These are phyloP conservation scores for Auriscalpium vulgare DNA, from an alignment of 768 basidiomycete genomes.

Conservation along the genomic window DNA sequence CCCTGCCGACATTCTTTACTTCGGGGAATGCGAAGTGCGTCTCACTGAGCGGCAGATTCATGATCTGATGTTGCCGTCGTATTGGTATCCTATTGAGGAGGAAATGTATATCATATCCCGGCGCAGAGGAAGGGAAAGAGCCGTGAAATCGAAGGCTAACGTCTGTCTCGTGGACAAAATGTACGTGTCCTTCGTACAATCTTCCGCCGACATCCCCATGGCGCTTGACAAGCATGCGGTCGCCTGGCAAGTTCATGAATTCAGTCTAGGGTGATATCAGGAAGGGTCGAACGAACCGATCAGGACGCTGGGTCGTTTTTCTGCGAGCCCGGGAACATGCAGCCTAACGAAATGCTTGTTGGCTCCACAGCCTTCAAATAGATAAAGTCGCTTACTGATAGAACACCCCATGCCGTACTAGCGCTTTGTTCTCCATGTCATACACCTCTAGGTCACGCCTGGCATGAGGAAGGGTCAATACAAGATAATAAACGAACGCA, in stretches of 20 bases:
- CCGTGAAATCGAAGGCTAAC: constrained; percentile 27
- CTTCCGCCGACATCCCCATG: constrained; percentile 30
- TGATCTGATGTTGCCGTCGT: constrained; percentile 47
- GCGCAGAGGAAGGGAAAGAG: constrained; percentile 28
- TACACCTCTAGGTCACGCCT: constrained; percentile 28
- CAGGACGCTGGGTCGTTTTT: constrained; percentile 10
- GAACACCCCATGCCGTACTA: constrained; percentile 4
- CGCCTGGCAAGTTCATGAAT: constrained; percentile 39
- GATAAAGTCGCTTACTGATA: constrained; percentile 2
- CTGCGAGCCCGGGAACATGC: constrained; percentile 12
- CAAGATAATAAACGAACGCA: background rate
- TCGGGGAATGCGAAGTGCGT: constrained; percentile 41
- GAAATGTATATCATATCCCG: constrained; percentile 46
- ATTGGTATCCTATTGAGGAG: constrained; percentile 45
- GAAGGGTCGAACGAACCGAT: background rate
- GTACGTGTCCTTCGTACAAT: constrained; percentile 57
- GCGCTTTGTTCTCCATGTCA: constrained; percentile 9
- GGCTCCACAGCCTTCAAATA: background rate
- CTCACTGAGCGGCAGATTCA: constrained; percentile 28
- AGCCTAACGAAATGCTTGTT: background rate
- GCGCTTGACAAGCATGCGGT: constrained; percentile 31
- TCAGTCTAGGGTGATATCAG: no score
- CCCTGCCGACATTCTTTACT: background rate
- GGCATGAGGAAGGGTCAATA: background rate
- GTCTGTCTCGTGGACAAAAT: constrained; percentile 27